Percentiles rank a stretch among this genome's conserved stretches.
Conservation (phyloP, 495 filamentous ascomycete species). For the Delitschia confertaspora region DNA sequence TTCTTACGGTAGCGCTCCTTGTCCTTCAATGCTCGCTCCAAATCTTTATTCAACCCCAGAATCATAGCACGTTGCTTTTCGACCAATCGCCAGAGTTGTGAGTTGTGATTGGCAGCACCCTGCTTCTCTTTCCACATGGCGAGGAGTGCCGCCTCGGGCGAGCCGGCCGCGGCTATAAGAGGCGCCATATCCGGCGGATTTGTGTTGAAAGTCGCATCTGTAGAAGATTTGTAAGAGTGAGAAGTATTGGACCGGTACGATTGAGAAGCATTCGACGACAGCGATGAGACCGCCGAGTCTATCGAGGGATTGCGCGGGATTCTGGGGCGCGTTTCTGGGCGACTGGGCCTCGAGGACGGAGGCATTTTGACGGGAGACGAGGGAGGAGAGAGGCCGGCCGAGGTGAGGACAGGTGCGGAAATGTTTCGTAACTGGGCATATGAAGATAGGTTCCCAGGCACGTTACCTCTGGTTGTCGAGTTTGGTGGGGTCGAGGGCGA, state of each 20-base stretch:
- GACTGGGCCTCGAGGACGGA: conserved; percentile 25
- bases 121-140: conserved; percentile 88
- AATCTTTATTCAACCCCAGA: conserved; percentile 84
- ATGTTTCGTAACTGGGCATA: conserved; percentile 31
- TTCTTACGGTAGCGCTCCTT: conserved; percentile 92
- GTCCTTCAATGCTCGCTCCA: conserved; percentile 84
- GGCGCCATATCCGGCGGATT: conserved; percentile 32
- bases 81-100: conserved; percentile 88
- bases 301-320: conserved; percentile 79
- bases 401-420: conserved; percentile 29
- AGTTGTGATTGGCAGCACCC: conserved; percentile 75
- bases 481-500: conserved; percentile 4
- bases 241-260: conserved; percentile 44
- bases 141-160: conserved; percentile 79
- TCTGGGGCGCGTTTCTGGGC: conserved; percentile 38
- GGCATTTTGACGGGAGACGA: conserved; percentile 29
- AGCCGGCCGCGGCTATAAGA: conserved; percentile 62
- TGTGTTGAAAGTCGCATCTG: conserved; percentile 20
- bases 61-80: conserved; percentile 95
- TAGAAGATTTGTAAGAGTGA: conserved; percentile 53
- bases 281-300: conserved; percentile 83
- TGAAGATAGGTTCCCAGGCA: conserved; percentile 12
- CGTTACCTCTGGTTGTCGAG: conserved; percentile 9
- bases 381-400: conserved; percentile 26
- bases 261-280: conserved; percentile 57